Conservation (phyloP, 768 basidiomycete species). For the Brasilioporus rufonigricans region DNA sequence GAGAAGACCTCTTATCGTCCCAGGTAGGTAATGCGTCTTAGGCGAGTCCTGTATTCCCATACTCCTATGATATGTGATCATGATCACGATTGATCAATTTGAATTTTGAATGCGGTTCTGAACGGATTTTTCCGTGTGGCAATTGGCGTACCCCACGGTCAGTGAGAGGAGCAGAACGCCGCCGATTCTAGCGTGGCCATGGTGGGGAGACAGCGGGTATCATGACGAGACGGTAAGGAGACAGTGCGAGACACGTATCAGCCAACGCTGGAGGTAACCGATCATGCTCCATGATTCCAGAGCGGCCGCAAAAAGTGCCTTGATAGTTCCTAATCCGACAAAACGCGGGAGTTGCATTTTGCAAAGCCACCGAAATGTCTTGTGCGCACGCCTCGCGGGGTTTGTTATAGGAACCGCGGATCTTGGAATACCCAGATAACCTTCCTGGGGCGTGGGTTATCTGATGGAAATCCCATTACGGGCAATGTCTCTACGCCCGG, state of each 20-base stretch:
- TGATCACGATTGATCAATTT: constrained; percentile 6
- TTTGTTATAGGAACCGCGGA: constrained; percentile 13
- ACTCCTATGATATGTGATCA: not conserved
- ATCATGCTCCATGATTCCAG: not conserved
- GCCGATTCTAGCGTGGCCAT: not conserved
- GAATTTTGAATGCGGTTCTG: not conserved
- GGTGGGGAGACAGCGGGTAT: not conserved
- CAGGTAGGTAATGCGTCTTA: too few species aligned
- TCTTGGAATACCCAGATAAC: constrained; percentile 23
- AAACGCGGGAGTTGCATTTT: not conserved
- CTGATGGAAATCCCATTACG: constrained; percentile 2
- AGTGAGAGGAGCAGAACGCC: not conserved
- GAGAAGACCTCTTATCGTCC: too few species aligned
- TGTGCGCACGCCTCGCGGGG: not conserved
- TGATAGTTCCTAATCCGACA: not conserved
- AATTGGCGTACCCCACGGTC: constrained; percentile 6
- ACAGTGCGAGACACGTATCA: not conserved
- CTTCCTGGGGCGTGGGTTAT: constrained; percentile 3
- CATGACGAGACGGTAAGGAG: not conserved
- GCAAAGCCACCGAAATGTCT: not conserved
- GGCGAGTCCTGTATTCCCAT: too few species aligned
- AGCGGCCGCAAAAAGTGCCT: not conserved
- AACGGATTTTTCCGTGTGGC: not conserved
- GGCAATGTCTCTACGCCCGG: constrained; percentile 15
- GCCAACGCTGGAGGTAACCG: not conserved